Conservation (phyloP, 495 filamentous ascomycete genomes). For the Elaphomyces granulatus region DNA sequence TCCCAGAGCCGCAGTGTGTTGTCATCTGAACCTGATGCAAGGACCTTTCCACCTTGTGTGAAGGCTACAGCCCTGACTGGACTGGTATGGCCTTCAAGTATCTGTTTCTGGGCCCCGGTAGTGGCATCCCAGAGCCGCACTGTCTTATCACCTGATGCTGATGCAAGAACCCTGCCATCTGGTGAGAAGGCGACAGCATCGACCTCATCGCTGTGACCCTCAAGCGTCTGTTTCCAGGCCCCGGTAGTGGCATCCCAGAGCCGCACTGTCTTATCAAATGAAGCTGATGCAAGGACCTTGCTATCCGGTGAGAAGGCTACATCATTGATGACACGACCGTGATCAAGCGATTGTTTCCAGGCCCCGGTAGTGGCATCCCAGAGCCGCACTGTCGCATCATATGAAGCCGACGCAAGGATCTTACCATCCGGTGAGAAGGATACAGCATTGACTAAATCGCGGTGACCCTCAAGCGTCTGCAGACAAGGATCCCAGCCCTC, state of each 20-base stretch:
- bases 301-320: conserved; percentile 13
- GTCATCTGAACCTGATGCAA: too few relatives aligned
- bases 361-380: conserved; percentile 11
- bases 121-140: too few relatives aligned
- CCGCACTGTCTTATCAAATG: conserved; percentile 5
- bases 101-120: too few relatives aligned
- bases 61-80: too few relatives aligned
- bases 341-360: conserved; percentile 12
- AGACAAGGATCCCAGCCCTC: conserved; percentile 7
- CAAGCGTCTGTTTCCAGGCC: not conserved
- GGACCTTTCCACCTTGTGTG: too few relatives aligned
- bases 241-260: conserved; percentile 11
- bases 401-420: conserved; percentile 8
- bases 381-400: conserved; percentile 9
- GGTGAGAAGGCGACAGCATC: too few relatives aligned
- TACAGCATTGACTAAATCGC: conserved; percentile 7
- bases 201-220: too few relatives aligned
- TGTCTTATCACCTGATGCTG: too few relatives aligned
- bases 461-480: conserved; percentile 11
- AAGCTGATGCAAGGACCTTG: conserved; percentile 9
- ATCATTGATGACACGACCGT: conserved; percentile 8
- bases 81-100: too few relatives aligned
- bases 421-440: conserved; percentile 12
- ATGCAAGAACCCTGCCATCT: too few relatives aligned
- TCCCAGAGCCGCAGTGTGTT: too few relatives aligned